Conservation (phyloP, 2,329 filamentous ascomycete species). For the Aspergillus hortae region DNA sequence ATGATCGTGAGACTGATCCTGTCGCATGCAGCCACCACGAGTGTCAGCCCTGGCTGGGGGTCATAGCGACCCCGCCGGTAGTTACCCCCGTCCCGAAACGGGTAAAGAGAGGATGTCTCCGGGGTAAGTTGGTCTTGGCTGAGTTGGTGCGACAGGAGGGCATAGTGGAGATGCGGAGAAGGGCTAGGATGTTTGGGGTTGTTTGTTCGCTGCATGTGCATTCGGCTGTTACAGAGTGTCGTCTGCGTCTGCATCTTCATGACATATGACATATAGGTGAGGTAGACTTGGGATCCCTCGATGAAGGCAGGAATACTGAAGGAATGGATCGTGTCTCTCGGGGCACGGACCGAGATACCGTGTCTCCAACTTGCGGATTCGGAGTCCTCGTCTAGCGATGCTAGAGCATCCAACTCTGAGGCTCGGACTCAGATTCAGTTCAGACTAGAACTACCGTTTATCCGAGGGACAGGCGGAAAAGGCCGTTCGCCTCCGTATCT, state of each 20-base stretch:
- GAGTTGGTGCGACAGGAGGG: background rate
- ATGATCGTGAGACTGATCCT: constrained; percentile 3
- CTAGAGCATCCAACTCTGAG: too few species aligned
- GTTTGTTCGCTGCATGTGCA: too few species aligned
- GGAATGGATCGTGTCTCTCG: background rate
- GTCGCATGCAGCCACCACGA: background rate
- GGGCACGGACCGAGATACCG: background rate
- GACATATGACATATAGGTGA: too few species aligned
- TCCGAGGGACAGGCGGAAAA: background rate
- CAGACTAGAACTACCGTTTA: background rate
- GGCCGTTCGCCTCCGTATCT: background rate
- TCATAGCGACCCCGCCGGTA: background rate
- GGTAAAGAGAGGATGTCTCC: constrained; percentile 1
- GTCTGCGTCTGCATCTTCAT: too few species aligned
- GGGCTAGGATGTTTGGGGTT: too few species aligned
- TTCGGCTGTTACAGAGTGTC: too few species aligned
- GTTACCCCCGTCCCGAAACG: constrained; percentile 4
- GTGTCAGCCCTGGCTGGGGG: background rate
- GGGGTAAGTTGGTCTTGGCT: constrained; percentile 1
- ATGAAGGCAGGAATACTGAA: too few species aligned
- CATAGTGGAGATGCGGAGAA: too few species aligned
- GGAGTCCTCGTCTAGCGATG: background rate
- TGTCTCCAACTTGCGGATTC: too few species aligned
- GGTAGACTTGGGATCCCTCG: too few species aligned
- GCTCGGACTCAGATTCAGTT: too few species aligned